Evolutionary conservation across 2,329 filamentous ascomycete species (phyloP), one percentile per base, ranked within the genome.

Genomic region (Rosellinia necatrix): DNA sequence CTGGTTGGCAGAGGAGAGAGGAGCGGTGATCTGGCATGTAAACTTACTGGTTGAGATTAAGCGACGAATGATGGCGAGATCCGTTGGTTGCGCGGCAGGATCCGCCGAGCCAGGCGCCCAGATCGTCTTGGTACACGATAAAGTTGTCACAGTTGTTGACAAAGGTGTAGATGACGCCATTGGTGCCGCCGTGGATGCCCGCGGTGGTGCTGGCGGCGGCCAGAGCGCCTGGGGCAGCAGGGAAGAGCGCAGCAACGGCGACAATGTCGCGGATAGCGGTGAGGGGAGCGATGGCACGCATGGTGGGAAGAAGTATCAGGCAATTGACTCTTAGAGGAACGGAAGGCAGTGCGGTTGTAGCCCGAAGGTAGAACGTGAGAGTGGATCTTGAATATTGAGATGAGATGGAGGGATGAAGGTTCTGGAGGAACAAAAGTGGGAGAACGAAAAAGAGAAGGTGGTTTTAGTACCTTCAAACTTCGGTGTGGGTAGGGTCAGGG

Each of bases 21-120:
- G 7, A n/a, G 15, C 9, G 19, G 37, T 13, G 35, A 22, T 8
- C 7, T 15, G 24, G 5, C 19, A 24, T 15, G 15, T 12, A 8
- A n/a, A 56, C 44, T 24, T 52, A 56, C 47, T 50, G 47, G 41
- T 58, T 51, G 30, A 58, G 50, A n/a, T 54, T 54, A 38, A 58
- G 27, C 15, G 35, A 29, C 4, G 55, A 49, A 30, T 49, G 46
- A 30, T 49, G 49, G n/a, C 42, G 50, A 6, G 15, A 35, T 3
- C 22, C 27, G 17, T 42, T 32, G 7, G n/a, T 17, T 0, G 29
- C 32, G 3, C 15, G 42, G 19, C 55, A 58, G 40, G 13, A 44
- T 1, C 29, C 55, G 15, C 21, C 17, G 25, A 58, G 49, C 24
- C 15, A 49, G 24, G 29, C 44, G 24, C 49, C 41, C 6, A 21